Conservation (phyloP, 2,329 filamentous ascomycete genomes). For the Fusarium begoniae region DNA sequence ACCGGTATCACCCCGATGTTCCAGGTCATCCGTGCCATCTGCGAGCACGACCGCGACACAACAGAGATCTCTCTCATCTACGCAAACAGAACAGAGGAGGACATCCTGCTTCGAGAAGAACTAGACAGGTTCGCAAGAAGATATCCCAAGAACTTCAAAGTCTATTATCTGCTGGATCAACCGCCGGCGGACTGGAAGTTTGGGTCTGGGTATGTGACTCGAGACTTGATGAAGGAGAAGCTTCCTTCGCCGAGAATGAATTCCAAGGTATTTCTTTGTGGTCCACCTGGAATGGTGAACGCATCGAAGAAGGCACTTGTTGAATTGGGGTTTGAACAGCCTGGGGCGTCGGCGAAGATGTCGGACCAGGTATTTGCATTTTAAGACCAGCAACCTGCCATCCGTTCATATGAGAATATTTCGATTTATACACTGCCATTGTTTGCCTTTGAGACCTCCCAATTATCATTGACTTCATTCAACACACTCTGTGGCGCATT, state of each 20-base stretch:
- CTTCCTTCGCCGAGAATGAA: slow-evolving; percentile 57
- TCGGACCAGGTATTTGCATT: slow-evolving; percentile 61
- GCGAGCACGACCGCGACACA: slow-evolving; percentile 65
- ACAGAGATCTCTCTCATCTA: slow-evolving; percentile 67
- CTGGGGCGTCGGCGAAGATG: slow-evolving; percentile 60
- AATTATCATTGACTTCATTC: too few species aligned
- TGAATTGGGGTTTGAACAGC: slow-evolving; percentile 59
- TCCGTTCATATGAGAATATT: too few species aligned
- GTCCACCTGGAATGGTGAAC: slow-evolving; percentile 68
- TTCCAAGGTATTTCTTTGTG: slow-evolving; percentile 66
- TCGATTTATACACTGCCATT: too few species aligned
- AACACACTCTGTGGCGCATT: too few species aligned
- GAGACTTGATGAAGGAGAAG: slow-evolving; percentile 57
- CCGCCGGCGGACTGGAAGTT: slow-evolving; percentile 57
- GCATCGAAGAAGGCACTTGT: slow-evolving; percentile 62
- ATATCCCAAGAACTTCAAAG: slow-evolving; percentile 62
- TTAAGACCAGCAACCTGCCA: not conserved
- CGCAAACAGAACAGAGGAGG: slow-evolving; percentile 65
- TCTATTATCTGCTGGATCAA: slow-evolving; percentile 64
- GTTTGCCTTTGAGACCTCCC: too few species aligned
- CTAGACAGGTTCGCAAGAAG: slow-evolving; percentile 62
- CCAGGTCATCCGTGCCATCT: slow-evolving; percentile 70
- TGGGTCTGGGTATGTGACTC: slow-evolving; percentile 61
- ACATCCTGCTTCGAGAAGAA: slow-evolving; percentile 66
- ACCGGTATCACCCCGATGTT: slow-evolving; percentile 49